Percentiles rank a stretch among this genome's conserved stretches.
Evolutionary conservation across 108 stramenopile genomes (phyloP).

Genomic region (Nannochloropsis oceanica): DNA sequence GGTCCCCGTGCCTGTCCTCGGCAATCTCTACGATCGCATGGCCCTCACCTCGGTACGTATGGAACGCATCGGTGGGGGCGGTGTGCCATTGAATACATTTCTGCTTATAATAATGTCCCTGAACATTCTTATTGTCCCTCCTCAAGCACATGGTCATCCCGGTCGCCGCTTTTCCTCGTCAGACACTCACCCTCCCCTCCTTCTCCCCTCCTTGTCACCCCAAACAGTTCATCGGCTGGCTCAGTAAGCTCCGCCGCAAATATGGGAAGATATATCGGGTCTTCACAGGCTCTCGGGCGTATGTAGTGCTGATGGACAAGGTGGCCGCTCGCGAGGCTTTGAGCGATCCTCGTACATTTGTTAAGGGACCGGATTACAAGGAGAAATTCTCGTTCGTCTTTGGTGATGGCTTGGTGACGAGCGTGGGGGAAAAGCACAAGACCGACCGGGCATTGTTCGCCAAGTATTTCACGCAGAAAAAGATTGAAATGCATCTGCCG

Average conservation of each 20-base stretch:
- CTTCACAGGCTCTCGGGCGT: background rate
- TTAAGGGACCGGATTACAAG: slow-evolving; percentile 9
- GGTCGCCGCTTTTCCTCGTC: too few species aligned
- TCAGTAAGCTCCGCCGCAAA: background rate
- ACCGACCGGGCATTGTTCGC: slow-evolving; percentile 7
- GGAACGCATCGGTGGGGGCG: too few species aligned
- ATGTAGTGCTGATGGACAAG: background rate
- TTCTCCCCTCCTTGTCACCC: background rate
- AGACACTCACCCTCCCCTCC: background rate
- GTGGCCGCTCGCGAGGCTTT: background rate
- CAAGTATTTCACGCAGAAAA: slow-evolving; percentile 11
- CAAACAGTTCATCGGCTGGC: background rate
- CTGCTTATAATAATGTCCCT: too few species aligned
- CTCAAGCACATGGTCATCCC: too few species aligned
- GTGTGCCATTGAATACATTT: too few species aligned
- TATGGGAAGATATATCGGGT: background rate
- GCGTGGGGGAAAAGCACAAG: slow-evolving; percentile 13
- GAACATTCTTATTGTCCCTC: too few species aligned
- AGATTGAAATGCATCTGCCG: background rate
- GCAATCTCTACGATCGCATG: background rate
- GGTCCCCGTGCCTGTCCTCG: background rate
- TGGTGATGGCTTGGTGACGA: slow-evolving; percentile 32
- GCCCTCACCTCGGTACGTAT: background rate
- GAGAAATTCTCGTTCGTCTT: slow-evolving; percentile 20
- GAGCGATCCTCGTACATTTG: background rate